Conservation (phyloP, 306 rosid genomes). For the Carpinus fangiana region DNA sequence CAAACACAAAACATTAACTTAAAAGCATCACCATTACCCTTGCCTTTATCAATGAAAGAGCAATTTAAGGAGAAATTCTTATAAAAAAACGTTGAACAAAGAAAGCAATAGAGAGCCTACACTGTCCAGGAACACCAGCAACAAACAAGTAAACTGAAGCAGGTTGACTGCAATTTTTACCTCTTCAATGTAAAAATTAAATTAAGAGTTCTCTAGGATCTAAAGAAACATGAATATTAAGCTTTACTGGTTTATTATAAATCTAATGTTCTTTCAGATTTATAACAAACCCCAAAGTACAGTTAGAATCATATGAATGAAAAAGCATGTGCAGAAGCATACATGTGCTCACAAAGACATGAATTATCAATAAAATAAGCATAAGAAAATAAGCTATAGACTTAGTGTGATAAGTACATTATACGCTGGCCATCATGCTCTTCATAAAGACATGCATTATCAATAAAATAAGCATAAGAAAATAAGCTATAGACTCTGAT, state of each 20-base stretch:
- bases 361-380: background rate
- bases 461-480: background rate
- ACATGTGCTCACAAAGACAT: background rate
- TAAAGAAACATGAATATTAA: background rate
- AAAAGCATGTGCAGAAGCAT: background rate
- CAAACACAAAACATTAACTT: background rate
- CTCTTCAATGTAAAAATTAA: background rate
- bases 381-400: background rate
- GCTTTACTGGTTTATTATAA: background rate
- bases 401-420: slow-evolving; percentile 42
- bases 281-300: background rate
- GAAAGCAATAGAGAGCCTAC: background rate
- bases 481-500: background rate
- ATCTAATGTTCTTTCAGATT: background rate
- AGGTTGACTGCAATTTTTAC: background rate
- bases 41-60: background rate
- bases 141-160: background rate
- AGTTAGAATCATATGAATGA: background rate
- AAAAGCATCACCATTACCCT: background rate
- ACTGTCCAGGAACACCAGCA: background rate
- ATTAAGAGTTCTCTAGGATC: background rate
- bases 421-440: slow-evolving; percentile 69
- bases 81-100: background rate
- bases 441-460: slow-evolving; percentile 30
- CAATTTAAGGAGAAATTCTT: background rate